A percentile compares a stretch with the other conserved stretches of the same genome.
phyloP scores from a whole-genome alignment of 768 basidiomycete species.

The Auricularia sp. region DNA sequence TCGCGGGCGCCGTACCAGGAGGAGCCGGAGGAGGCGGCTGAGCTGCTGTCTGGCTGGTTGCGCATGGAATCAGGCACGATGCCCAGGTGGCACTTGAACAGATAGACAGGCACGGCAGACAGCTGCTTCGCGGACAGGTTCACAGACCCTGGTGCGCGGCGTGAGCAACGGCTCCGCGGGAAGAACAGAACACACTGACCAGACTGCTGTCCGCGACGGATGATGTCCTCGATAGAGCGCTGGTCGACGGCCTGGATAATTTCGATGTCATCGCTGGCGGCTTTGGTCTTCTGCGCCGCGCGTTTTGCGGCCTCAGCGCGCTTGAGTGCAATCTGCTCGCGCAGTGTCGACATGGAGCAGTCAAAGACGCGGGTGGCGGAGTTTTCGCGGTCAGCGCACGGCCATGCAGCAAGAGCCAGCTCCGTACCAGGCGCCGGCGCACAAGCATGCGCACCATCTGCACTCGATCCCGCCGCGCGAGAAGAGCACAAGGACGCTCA shows the following conservation, averaged over 20 bases:
- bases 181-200: slow-evolving; percentile 34
- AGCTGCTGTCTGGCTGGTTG: slow-evolving; percentile 30
- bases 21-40: slow-evolving; percentile 27
- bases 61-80: slow-evolving; percentile 62
- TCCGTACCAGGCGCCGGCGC: slow-evolving; percentile 62
- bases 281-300: slow-evolving; percentile 19
- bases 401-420: not conserved
- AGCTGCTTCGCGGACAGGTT: slow-evolving; percentile 69
- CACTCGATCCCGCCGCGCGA: slow-evolving; percentile 81
- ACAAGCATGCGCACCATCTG: slow-evolving; percentile 81
- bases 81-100: slow-evolving; percentile 74
- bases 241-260: not conserved
- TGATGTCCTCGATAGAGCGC: slow-evolving; percentile 27
- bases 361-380: too few species aligned
- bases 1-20: slow-evolving; percentile 81
- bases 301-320: slow-evolving; percentile 67
- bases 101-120: slow-evolving; percentile 60
- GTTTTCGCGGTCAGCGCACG: too few species aligned
- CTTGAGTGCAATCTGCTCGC: slow-evolving; percentile 70
- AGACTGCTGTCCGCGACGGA: slow-evolving; percentile 67
- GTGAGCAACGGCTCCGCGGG: not conserved
- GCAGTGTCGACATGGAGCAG: slow-evolving; percentile 23
- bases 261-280: slow-evolving; percentile 1
- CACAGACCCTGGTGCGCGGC: slow-evolving; percentile 45
- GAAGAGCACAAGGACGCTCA: slow-evolving; percentile 81